Conservation (phyloP, 805 yeast genomes). For the Wickerhamomyces strasburgensis region DNA sequence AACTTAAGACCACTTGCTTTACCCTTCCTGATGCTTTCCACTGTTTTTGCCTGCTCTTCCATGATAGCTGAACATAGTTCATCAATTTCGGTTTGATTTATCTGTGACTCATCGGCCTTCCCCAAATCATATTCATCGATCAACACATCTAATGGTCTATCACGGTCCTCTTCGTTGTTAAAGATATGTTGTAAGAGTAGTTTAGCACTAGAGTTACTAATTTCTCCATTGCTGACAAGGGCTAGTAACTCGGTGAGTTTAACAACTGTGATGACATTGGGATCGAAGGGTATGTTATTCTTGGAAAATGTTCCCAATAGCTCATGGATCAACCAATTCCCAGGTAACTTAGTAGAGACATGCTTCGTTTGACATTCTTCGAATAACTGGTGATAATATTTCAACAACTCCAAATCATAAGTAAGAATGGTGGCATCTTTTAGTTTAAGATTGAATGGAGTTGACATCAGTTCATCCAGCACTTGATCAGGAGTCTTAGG, state of each 20-base stretch:
- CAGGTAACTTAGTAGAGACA: slow-evolving; percentile 37
- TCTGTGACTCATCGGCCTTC: slow-evolving; percentile 32
- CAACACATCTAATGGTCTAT: slow-evolving; percentile 34
- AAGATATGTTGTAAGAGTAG: slow-evolving; percentile 58
- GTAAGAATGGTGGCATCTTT: slow-evolving; percentile 74
- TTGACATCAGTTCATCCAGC: slow-evolving; percentile 37
- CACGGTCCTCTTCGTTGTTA: slow-evolving; percentile 38
- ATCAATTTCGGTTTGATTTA: slow-evolving; percentile 27
- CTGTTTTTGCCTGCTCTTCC: slow-evolving; percentile 44
- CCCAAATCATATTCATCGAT: slow-evolving; percentile 51
- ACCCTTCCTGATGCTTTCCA: slow-evolving; percentile 46
- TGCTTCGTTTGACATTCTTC: slow-evolving; percentile 21
- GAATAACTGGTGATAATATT: slow-evolving; percentile 48
- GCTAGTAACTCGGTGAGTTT: slow-evolving; percentile 51
- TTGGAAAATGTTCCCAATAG: slow-evolving; percentile 64
- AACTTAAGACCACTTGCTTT: slow-evolving; percentile 63
- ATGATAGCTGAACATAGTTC: slow-evolving; percentile 33
- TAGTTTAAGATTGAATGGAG: slow-evolving; percentile 53
- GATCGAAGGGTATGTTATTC: slow-evolving; percentile 34
- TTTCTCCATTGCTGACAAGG: slow-evolving; percentile 36
- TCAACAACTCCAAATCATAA: slow-evolving; percentile 43
- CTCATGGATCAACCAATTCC: slow-evolving; percentile 83
- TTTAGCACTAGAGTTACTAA: slow-evolving; percentile 69
- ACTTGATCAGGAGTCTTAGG: slow-evolving; percentile 63
- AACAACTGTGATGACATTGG: slow-evolving; percentile 31